Percentiles rank a stretch among this genome's conserved stretches.
Evolutionary conservation across 2,329 filamentous ascomycete genomes (phyloP).

Genomic region (Aureobasidium sp.): DNA sequence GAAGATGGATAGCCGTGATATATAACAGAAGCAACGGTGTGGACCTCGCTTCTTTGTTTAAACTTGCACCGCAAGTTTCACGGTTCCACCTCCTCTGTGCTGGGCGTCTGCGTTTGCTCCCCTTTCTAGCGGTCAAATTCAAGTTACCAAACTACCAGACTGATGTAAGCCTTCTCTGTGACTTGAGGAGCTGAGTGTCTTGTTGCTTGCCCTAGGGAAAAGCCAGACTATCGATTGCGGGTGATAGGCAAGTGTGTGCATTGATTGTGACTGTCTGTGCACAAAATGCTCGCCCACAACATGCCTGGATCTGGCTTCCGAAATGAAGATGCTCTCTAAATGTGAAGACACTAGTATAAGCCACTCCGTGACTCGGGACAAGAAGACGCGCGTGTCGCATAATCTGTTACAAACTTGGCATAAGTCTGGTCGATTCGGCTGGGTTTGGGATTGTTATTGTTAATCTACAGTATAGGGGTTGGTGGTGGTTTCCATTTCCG

Average conservation of each 20-base stretch:
- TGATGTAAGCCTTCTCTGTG: not conserved
- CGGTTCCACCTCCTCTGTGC: not conserved
- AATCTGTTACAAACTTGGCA: not conserved
- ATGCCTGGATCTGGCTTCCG: slow-evolving; percentile 7
- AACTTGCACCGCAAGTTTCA: not conserved
- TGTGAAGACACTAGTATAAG: slow-evolving; percentile 5
- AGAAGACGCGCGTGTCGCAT: slow-evolving; percentile 2
- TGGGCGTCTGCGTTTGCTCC: not conserved
- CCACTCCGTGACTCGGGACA: not conserved
- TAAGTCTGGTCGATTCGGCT: not conserved
- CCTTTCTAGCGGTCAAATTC: slow-evolving; percentile 6
- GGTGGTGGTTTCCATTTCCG: not conserved
- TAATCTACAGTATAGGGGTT: not conserved
- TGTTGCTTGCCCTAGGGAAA: not conserved
- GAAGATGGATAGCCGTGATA: slow-evolving; percentile 7
- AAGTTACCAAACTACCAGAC: not conserved
- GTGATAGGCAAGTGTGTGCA: not conserved
- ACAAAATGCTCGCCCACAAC: not conserved
- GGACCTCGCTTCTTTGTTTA: not conserved
- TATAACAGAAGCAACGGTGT: slow-evolving; percentile 1
- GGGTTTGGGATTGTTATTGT: not conserved
- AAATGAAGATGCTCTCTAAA: slow-evolving; percentile 7
- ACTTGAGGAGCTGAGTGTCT: not conserved
- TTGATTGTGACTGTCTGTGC: slow-evolving; percentile 9
- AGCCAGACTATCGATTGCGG: not conserved